Evolutionary conservation across 805 yeast species (phyloP).

Genomic region (Hanseniaspora valbyensis): DNA sequence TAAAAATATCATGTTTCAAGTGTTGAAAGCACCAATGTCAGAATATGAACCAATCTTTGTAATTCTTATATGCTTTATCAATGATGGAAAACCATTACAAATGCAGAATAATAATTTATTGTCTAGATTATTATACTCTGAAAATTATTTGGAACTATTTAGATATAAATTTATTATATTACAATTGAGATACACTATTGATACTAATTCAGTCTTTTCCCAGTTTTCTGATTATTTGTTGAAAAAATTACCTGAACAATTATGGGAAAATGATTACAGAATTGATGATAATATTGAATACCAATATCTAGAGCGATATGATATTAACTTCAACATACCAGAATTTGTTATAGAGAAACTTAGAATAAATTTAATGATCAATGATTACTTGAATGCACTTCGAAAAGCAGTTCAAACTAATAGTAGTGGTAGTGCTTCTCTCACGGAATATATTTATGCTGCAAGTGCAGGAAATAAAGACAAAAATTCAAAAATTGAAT

Average conservation of each 20-base stretch:
- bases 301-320: background rate
- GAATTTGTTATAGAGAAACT: background rate
- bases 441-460: background rate
- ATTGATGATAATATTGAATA: background rate
- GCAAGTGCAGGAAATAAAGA: background rate
- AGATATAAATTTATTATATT: background rate
- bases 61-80: background rate
- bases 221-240: background rate
- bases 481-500: background rate
- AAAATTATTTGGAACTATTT: background rate
- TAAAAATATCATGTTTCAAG: background rate
- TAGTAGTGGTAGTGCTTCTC: background rate
- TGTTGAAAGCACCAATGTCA: background rate
- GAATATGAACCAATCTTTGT: background rate
- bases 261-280: background rate
- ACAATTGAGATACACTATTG: background rate
- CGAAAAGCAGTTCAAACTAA: no score
- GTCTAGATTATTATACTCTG: background rate
- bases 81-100: background rate
- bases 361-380: background rate
- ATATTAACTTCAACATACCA: background rate
- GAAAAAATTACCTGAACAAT: background rate
- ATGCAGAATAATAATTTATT: background rate
- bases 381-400: background rate
- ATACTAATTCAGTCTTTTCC: background rate